Percentiles rank a stretch among this genome's conserved stretches.
phyloP scores from a whole-genome alignment of 2,329 filamentous ascomycete genomes.

The Hypoxylon sp. region DNA sequence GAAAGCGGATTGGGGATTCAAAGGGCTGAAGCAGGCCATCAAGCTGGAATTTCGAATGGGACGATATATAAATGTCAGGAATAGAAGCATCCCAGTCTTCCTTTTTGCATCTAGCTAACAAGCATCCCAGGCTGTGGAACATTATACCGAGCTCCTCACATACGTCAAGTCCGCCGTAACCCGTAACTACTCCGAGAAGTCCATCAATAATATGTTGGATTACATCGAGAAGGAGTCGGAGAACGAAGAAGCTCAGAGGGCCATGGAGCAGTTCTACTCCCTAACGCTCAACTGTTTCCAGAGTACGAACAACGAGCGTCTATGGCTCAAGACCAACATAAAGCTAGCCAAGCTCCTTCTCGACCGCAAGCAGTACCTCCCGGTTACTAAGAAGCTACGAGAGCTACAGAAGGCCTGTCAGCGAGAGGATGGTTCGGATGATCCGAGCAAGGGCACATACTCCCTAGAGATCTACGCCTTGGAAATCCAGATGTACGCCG shows the following conservation, averaged over 20 bases:
- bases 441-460: slow-evolving; percentile 96
- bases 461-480: slow-evolving; percentile 94
- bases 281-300: slow-evolving; percentile 94
- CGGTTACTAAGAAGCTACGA: slow-evolving; percentile 83
- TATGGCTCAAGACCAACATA: slow-evolving; percentile 98
- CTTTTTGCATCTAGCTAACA: slow-evolving; percentile 42
- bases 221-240: slow-evolving; percentile 92
- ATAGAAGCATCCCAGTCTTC: background rate
- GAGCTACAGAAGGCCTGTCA: slow-evolving; percentile 93
- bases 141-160: slow-evolving; percentile 94
- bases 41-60: slow-evolving; percentile 95
- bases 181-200: slow-evolving; percentile 98
- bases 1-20: slow-evolving; percentile 99
- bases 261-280: slow-evolving; percentile 96
- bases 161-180: slow-evolving; percentile 98
- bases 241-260: slow-evolving; percentile 75
- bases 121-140: slow-evolving; percentile 77
- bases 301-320: slow-evolving; percentile 94
- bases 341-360: slow-evolving; percentile 93
- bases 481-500: slow-evolving; percentile 98
- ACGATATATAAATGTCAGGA: slow-evolving; percentile 81
- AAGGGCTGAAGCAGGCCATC: slow-evolving; percentile 96
- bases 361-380: slow-evolving; percentile 87
- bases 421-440: slow-evolving; percentile 85
- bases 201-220: slow-evolving; percentile 99